Evolutionary conservation across 305 asterid genomes (phyloP).

Genomic region (Solanum chacoense): DNA sequence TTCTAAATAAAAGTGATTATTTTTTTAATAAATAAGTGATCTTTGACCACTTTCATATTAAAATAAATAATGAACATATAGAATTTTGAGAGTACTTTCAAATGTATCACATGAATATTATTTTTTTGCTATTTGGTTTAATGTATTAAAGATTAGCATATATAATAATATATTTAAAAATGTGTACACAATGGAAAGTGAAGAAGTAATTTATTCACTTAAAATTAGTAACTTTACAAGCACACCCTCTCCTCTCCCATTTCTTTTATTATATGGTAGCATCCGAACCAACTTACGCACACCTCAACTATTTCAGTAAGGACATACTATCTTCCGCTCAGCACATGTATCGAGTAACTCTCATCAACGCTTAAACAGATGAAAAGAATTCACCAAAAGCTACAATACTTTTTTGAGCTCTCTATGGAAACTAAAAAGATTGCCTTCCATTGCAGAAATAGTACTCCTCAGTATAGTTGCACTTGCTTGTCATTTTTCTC

Average conservation of each 20-base stretch:
- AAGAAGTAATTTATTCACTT: neutral
- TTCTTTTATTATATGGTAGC: neutral
- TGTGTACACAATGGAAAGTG: neutral
- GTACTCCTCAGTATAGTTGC: neutral
- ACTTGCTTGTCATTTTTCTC: neutral
- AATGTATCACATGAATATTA: neutral
- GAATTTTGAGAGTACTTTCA: neutral
- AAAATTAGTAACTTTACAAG: neutral
- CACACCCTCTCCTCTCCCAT: neutral
- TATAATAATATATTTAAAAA: neutral
- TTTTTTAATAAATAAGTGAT: neutral
- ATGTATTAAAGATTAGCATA: neutral
- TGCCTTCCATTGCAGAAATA: neutral
- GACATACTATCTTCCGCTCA: neutral
- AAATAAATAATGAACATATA: neutral
- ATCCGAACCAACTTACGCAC: accelerated
- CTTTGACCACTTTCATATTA: neutral
- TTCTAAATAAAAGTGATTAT: neutral
- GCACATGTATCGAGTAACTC: neutral
- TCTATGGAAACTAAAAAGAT: neutral
- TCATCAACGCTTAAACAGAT: neutral
- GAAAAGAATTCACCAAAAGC: neutral
- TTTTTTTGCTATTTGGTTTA: neutral
- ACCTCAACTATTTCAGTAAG: neutral
- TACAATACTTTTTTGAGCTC: neutral